Conservation (phyloP, 208 protist genomes). For the Crithidia brevicula region DNA sequence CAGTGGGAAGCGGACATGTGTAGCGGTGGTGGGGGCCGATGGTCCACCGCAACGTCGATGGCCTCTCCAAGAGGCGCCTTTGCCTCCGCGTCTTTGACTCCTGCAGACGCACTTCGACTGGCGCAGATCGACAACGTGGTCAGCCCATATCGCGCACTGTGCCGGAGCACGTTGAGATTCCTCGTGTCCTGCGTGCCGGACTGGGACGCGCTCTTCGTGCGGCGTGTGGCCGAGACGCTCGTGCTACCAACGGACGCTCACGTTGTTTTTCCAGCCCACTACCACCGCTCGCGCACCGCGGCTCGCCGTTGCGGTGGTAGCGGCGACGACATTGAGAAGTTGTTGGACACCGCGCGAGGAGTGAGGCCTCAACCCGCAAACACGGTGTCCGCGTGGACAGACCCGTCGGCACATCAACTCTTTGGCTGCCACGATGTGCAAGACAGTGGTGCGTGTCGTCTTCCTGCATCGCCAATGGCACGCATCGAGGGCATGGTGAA, state of each 20-base stretch:
- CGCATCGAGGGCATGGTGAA: conserved; percentile 50
- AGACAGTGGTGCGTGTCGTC: background rate
- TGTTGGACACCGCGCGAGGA: no score
- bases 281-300: background rate
- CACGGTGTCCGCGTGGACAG: no score
- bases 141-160: conserved; percentile 44
- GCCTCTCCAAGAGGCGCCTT: background rate
- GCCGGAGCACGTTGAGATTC: conserved; percentile 51
- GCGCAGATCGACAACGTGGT: conserved; percentile 41
- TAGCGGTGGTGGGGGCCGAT: background rate
- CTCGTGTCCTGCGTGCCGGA: conserved; percentile 41
- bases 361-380: no score
- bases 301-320: no score
- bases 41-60: background rate
- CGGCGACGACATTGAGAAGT: no score
- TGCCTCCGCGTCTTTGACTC: no score
- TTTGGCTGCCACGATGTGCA: conserved; percentile 11
- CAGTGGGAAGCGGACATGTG: conserved; percentile 25
- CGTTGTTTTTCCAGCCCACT: conserved; percentile 50
- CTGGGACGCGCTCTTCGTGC: conserved; percentile 71
- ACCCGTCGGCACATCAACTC: conserved; percentile 21
- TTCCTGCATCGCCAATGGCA: conserved; percentile 1
- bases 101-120: conserved; percentile 38
- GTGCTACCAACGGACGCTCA: conserved; percentile 66
- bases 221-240: conserved; percentile 55